Conservation (phyloP, 257 asterid genomes). For the Ehretia macrophylla region DNA sequence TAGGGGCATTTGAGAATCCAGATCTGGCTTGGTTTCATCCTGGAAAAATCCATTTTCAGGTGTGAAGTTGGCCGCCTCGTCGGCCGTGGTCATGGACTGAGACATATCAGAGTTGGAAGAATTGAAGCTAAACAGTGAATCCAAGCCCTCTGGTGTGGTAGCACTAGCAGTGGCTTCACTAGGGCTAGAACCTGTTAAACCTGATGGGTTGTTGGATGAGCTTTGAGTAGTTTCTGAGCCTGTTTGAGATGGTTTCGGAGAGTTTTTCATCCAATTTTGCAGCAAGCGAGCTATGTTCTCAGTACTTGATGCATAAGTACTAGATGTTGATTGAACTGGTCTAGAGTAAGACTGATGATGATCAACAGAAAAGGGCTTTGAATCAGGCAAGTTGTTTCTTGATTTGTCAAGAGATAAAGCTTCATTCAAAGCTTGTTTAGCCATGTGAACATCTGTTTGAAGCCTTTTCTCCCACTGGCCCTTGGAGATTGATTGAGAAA, state of each 20-base stretch:
- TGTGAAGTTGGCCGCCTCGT: constrained; percentile 16
- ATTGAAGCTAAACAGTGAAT: constrained; percentile 36
- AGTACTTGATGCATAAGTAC: constrained; percentile 65
- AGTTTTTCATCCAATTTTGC: constrained; percentile 56
- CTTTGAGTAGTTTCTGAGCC: constrained; percentile 21
- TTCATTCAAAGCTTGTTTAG: constrained; percentile 77
- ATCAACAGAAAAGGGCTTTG: constrained; percentile 9
- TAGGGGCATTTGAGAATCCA: constrained; percentile 45
- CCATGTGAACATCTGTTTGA: constrained; percentile 80
- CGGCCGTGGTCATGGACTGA: constrained; percentile 25
- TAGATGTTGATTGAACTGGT: constrained; percentile 12
- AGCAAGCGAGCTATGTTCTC: constrained; percentile 79
- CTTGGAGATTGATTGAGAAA: constrained; percentile 38
- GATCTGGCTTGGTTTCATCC: constrained; percentile 23
- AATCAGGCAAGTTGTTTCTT: background rate
- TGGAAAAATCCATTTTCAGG: constrained; percentile 19
- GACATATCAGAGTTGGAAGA: constrained; percentile 37
- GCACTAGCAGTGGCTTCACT: constrained; percentile 54
- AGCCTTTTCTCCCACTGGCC: constrained; percentile 95
- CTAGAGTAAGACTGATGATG: background rate
- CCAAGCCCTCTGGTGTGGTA: constrained; percentile 25
- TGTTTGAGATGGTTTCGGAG: constrained; percentile 23
- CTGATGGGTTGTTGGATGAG: constrained; percentile 26
- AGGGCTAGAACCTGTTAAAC: constrained; percentile 37
- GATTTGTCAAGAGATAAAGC: constrained; percentile 64